Evolutionary conservation across 2,329 filamentous ascomycete genomes (phyloP).

Genomic region (Fusarium verticillioides): DNA sequence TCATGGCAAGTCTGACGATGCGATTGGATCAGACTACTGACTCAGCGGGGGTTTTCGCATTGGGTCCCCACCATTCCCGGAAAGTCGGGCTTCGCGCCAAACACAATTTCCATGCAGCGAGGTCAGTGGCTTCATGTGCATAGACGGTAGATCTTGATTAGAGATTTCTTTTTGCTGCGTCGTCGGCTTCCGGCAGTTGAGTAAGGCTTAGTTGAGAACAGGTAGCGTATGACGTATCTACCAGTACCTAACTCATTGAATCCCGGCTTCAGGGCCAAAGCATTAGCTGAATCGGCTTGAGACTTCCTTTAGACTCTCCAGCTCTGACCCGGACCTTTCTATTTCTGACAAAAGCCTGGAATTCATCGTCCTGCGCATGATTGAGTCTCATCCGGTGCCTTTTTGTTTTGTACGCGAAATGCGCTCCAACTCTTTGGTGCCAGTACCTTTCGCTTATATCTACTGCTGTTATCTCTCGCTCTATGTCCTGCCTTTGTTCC

Average conservation of each 20-base stretch:
- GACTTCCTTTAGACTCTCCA: background rate
- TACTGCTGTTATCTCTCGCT: background rate
- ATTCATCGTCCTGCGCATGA: too few relatives aligned
- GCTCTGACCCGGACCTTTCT: background rate
- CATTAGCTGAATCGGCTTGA: background rate
- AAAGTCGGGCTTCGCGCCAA: background rate
- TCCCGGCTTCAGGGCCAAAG: too few relatives aligned
- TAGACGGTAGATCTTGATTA: background rate
- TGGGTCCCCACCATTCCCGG: background rate
- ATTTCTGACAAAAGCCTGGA: background rate
- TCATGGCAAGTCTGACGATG: accelerated
- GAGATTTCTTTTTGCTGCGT: background rate
- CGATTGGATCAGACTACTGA: background rate
- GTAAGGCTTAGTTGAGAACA: background rate
- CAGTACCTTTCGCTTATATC: background rate
- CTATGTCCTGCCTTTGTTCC: too few relatives aligned
- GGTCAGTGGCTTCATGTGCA: background rate
- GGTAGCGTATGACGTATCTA: background rate
- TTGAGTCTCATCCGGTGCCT: too few relatives aligned
- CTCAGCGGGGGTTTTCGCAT: background rate
- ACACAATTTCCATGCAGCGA: background rate
- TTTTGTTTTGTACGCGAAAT: background rate
- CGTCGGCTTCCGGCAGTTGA: background rate
- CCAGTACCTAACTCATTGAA: too few relatives aligned
- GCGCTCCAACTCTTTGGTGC: background rate